Evolutionary conservation across 2,329 filamentous ascomycete species (phyloP).

Genomic region (Neophaeococcomyces aloes): DNA sequence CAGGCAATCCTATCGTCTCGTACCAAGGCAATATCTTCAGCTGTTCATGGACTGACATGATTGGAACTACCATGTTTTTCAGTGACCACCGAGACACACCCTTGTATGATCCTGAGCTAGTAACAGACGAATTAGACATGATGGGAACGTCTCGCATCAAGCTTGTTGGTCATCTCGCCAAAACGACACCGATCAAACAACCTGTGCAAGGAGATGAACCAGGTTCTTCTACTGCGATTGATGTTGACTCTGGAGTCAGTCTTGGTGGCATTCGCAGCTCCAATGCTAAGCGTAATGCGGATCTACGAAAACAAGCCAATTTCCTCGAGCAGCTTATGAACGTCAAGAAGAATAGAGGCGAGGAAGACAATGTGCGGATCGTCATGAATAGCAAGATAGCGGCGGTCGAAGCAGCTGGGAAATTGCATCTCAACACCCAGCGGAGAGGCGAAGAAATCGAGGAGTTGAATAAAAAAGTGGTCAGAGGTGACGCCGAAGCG

Average conservation of each 20-base stretch:
- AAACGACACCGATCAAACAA: conserved; percentile 41
- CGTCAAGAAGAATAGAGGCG: conserved; percentile 53
- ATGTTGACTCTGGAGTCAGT: conserved; percentile 1
- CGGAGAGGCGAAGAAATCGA: conserved; percentile 24
- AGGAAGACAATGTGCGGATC: conserved; percentile 49
- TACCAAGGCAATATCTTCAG: conserved; percentile 70
- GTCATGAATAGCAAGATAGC: conserved; percentile 23
- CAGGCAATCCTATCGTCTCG: conserved; percentile 62
- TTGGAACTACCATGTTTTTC: conserved; percentile 77
- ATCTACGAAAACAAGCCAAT: conserved; percentile 34
- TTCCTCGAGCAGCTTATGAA: conserved; percentile 59
- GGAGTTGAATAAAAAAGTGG: conserved; percentile 27
- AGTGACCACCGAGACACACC: conserved; percentile 30
- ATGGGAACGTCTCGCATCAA: conserved; percentile 61
- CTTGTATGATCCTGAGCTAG: conserved; percentile 27
- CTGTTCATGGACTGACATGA: conserved; percentile 69
- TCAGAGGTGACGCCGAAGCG: conserved; percentile 29
- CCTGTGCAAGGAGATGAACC: conserved; percentile 3
- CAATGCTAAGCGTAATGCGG: conserved; percentile 22
- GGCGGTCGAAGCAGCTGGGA: conserved; percentile 31
- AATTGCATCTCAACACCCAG: conserved; percentile 16
- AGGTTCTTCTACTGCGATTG: not conserved
- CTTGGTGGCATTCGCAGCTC: conserved; percentile 15
- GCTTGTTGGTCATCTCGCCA: conserved; percentile 56
- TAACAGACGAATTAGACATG: conserved; percentile 52